A percentile compares a stretch with the other conserved stretches of the same genome.
These are phyloP conservation scores for Citrus unshiu DNA, from an alignment of 345 rosid species.

Conservation along the genomic window DNA sequence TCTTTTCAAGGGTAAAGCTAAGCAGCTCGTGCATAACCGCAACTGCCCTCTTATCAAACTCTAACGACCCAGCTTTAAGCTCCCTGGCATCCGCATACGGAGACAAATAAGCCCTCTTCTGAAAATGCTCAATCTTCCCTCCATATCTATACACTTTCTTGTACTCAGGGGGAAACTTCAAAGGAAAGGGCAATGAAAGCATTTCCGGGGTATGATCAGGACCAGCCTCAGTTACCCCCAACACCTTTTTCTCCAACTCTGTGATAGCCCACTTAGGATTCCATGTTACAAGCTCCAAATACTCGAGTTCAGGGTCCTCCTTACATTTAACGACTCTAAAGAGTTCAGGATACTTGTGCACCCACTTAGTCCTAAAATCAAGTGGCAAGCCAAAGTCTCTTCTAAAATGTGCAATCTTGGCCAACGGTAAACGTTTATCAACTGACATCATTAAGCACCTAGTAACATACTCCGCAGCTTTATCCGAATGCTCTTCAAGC, in stretches of 20 bases:
- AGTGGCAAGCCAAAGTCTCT: conserved; percentile 81
- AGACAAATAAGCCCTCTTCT: conserved; percentile 71
- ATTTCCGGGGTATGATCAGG: conserved; percentile 51
- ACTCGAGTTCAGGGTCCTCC: conserved; percentile 39
- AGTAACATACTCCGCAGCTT: conserved; percentile 71
- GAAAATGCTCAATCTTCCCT: conserved; percentile 83
- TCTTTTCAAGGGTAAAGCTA: conserved; percentile 83
- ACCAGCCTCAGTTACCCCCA: conserved; percentile 32
- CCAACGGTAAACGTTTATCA: conserved; percentile 54
- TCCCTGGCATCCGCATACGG: conserved; percentile 76
- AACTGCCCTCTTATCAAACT: conserved; percentile 87
- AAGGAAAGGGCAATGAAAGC: conserved; percentile 70
- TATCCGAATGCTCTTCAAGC: conserved; percentile 57
- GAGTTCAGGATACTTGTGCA: conserved; percentile 56
- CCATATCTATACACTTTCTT: conserved; percentile 71
- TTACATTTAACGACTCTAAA: conserved; percentile 47
- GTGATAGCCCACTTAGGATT: conserved; percentile 80
- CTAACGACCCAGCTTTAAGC: conserved; percentile 70
- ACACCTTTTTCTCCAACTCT: conserved; percentile 66
- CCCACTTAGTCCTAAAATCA: conserved; percentile 76
- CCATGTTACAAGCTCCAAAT: conserved; percentile 76
- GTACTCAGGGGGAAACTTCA: conserved; percentile 72
- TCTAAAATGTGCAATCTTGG: conserved; percentile 69
- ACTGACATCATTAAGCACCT: conserved; percentile 80
- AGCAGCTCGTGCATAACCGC: conserved; percentile 87